Base-by-base conservation (phyloP, 2,329 filamentous ascomycete genomes). In the Phyllosticta citribraziliensis region DNA sequence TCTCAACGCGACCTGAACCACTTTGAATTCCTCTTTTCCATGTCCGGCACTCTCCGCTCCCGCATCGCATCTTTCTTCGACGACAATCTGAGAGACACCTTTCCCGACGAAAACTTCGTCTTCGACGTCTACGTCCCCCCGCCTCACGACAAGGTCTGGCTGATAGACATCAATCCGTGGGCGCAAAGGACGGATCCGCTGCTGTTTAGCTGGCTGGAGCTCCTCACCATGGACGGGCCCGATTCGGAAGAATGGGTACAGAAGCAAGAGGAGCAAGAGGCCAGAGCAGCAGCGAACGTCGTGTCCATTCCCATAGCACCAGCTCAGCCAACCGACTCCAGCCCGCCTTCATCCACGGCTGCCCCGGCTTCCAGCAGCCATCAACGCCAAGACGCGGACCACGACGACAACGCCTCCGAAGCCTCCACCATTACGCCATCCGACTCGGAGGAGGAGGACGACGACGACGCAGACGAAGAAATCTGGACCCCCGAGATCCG, bases 131-230 rank as follows among this genome's bases (percentile, higher is more conserved):
- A 99, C 70, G 82, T 99, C 1, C 92, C 93, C 68, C 78, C 82
- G 69, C 74, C 88, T 1, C 82, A 95, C 60, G 84, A 89, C 56
- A 82, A 84, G 55, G 89, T 95, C 2, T 88, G 91, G 77, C 79
- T 99, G 11, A 87, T 99, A 56, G 94, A 99, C 71, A 88, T 99
- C 69, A 97, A 97, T 69, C 91, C 94, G 0, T 99, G 93, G 90
- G 93, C 93, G 0, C 83, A 85, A 52, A 81, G 90, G 63, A 99
- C 94, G 0, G 94, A 99, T 75, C 88, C 89, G 4, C 74, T 97
- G 53, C 79, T 97, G 0, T 99, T 96, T 72, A 87, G 86, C 52
- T 99, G 94, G 94, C 72, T 88, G 64, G 93, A 97, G 75, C 80
- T 99, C 51, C 78, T 97, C 62, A 85, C 83, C 0, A 82, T 90